These are phyloP conservation scores for Hippophae gyantsensis DNA, from an alignment of 306 rosid genomes.

Conservation along the genomic window DNA sequence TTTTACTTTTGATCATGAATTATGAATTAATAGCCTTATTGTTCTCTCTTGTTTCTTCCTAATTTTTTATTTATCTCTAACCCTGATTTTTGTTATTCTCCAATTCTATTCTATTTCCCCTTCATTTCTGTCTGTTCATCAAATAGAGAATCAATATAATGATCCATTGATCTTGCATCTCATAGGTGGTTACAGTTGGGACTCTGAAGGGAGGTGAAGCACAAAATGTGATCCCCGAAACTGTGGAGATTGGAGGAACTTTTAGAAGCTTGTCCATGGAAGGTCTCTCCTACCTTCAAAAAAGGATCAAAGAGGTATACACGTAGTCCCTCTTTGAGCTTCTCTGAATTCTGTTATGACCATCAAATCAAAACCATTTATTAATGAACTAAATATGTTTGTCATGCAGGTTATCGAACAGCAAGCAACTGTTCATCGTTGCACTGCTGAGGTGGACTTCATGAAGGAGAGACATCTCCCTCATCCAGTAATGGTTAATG, in stretches of 20 bases:
- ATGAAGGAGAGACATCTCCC: slow-evolving; percentile 30
- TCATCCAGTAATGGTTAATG: slow-evolving; percentile 33
- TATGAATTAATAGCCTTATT: too few species aligned
- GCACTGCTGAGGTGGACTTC: slow-evolving; percentile 37
- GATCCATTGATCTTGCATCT: background rate
- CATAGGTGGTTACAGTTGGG: slow-evolving; percentile 35
- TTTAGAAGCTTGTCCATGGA: slow-evolving; percentile 27
- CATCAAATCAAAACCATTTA: background rate
- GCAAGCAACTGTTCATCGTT: slow-evolving; percentile 31
- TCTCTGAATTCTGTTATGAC: background rate
- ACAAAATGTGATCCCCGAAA: slow-evolving; percentile 27
- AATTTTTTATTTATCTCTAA: background rate
- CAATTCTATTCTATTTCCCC: too few species aligned
- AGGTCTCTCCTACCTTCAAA: slow-evolving; percentile 26
- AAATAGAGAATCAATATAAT: background rate
- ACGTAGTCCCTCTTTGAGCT: background rate
- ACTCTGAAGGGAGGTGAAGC: slow-evolving; percentile 26
- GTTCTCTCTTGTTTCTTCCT: too few species aligned
- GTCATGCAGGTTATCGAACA: slow-evolving; percentile 25
- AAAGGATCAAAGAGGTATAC: slow-evolving; percentile 36
- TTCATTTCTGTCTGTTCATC: background rate
- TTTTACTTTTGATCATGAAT: too few species aligned
- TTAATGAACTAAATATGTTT: background rate
- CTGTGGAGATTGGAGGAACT: slow-evolving; percentile 28
- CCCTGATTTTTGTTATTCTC: too few species aligned